Percentiles rank a stretch among this genome's conserved stretches.
Conservation (phyloP, 2,329 filamentous ascomycete genomes). For the Colletotrichum orchidophilum region DNA sequence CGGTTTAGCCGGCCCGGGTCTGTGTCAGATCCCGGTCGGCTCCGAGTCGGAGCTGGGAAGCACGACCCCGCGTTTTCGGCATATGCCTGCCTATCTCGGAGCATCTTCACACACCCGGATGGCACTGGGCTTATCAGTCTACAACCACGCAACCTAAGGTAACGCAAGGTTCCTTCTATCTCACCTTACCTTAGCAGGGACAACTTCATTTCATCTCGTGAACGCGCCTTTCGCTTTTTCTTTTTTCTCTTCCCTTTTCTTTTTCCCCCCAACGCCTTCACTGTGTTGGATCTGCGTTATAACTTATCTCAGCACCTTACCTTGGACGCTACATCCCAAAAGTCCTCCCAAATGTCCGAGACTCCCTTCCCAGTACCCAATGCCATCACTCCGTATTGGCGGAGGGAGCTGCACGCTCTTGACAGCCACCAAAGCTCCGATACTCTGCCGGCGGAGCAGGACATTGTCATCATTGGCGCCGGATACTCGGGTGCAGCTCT, state of each 20-base stretch:
- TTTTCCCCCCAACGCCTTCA: too few relatives aligned
- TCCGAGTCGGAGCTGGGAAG: constrained; percentile 18
- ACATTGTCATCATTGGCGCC: constrained; percentile 33
- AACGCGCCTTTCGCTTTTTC: not conserved
- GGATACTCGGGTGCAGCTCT: constrained; percentile 27
- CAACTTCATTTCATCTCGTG: not conserved
- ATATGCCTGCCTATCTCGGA: not conserved
- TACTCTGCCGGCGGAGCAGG: constrained; percentile 18
- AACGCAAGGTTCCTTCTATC: too few relatives aligned
- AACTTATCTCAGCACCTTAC: not conserved
- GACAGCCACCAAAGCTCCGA: constrained; percentile 30
- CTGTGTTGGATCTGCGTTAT: not conserved
- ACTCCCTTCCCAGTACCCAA: constrained; percentile 15
- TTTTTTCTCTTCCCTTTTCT: too few relatives aligned
- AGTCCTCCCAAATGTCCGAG: not conserved
- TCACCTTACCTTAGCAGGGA: not conserved
- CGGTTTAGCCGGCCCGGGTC: constrained; percentile 1
- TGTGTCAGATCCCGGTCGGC: constrained; percentile 5
- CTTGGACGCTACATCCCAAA: not conserved
- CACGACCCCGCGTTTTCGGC: constrained; percentile 9
- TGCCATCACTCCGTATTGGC: constrained; percentile 26
- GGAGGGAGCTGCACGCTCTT: constrained; percentile 20
- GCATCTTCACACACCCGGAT: not conserved
- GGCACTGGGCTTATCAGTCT: not conserved
- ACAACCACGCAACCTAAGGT: too few relatives aligned